These are phyloP conservation scores for Pythium periplocum DNA, from an alignment of 352 stramenopile genomes.

Conservation along the genomic window DNA sequence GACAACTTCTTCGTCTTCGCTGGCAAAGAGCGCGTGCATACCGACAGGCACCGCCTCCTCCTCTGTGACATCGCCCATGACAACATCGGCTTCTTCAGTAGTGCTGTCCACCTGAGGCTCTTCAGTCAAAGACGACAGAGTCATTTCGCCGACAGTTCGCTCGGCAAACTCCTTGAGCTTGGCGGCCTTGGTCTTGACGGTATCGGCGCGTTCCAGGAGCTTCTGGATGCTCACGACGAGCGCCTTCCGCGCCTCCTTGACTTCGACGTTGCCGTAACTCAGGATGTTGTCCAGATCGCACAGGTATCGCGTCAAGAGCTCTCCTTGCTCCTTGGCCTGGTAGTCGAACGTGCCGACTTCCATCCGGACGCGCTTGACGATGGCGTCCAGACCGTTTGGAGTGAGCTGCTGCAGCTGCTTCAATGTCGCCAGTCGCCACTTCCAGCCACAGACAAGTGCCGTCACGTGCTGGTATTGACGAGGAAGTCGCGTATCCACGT, in stretches of 20 bases:
- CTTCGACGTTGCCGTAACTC: conserved; percentile 41
- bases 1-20: conserved; percentile 7
- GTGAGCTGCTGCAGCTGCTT: conserved; percentile 1
- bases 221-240: conserved; percentile 45
- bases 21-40: background rate
- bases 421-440: conserved; percentile 39
- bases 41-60: background rate
- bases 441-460: conserved; percentile 28
- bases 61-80: background rate
- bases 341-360: conserved; percentile 61
- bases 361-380: conserved; percentile 36
- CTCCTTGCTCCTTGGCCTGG: conserved; percentile 45
- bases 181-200: conserved; percentile 30
- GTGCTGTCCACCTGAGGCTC: background rate
- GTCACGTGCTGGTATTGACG: conserved; percentile 26
- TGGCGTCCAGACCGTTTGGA: conserved; percentile 8
- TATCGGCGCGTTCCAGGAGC: conserved; percentile 36
- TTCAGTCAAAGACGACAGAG: background rate
- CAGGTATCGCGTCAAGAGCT: conserved; percentile 52
- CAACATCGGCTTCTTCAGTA: background rate
- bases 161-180: conserved; percentile 45
- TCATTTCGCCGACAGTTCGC: conserved; percentile 13
- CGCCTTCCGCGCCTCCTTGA: conserved; percentile 50
- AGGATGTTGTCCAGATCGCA: conserved; percentile 57
- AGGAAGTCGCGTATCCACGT: conserved; percentile 25